A percentile compares a stretch with the other conserved stretches of the same genome.
Evolutionary conservation across 2,329 filamentous ascomycete species (phyloP).

Genomic region (Colletotrichum chlorophyti): DNA sequence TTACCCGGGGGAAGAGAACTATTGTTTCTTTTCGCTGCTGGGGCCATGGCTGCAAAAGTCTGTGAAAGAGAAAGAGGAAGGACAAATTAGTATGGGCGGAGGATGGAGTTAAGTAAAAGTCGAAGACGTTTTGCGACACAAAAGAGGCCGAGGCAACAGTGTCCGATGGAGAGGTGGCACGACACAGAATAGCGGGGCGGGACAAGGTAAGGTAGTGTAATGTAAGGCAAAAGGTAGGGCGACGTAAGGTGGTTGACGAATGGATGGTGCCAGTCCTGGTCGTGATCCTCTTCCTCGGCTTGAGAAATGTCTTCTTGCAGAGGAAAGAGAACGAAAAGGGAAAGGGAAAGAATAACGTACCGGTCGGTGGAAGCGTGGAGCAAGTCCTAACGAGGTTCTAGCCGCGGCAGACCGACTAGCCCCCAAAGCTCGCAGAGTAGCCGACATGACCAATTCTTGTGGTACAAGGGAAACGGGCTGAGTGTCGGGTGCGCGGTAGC

Average conservation of each 20-base stretch:
- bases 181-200: too few relatives aligned
- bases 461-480: neutral
- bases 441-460: conserved; percentile 30
- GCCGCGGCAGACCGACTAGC: conserved; percentile 30
- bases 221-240: too few relatives aligned
- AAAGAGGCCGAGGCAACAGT: too few relatives aligned
- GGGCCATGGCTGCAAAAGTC: conserved; percentile 54
- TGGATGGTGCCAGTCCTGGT: too few relatives aligned
- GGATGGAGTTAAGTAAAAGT: neutral
- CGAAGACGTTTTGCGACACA: neutral
- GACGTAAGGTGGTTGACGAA: conserved; percentile 10
- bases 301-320: too few relatives aligned
- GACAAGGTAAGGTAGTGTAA: too few relatives aligned
- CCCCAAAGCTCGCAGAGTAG: conserved; percentile 29
- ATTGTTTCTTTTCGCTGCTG: conserved; percentile 58
- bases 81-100: neutral
- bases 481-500: neutral
- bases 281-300: too few relatives aligned
- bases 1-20: conserved; percentile 63
- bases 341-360: conserved; percentile 7
- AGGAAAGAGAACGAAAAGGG: neutral
- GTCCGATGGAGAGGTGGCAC: too few relatives aligned
- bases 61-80: conserved; percentile 5
- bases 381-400: conserved; percentile 13
- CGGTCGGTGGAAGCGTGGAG: conserved; percentile 11